Evolutionary conservation across 176 grass and related monocot genomes (phyloP).

Genomic region (Zizania latifolia): DNA sequence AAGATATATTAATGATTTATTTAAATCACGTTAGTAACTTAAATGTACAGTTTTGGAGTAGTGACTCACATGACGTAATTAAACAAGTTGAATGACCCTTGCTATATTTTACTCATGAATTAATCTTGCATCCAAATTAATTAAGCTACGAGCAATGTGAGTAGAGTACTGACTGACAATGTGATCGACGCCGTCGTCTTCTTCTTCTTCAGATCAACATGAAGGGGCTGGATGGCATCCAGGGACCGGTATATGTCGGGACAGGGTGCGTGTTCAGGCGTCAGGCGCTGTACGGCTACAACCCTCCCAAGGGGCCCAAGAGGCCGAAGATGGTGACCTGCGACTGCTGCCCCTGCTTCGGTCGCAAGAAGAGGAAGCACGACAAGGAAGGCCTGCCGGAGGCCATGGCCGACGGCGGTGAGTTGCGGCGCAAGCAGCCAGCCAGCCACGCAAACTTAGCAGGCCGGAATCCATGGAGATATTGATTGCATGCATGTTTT

Average conservation of each 20-base stretch:
- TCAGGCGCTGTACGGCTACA: conserved; percentile 75
- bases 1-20: too few species aligned
- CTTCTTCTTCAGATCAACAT: conserved; percentile 51
- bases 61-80: too few species aligned
- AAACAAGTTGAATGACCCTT: not conserved
- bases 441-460: too few species aligned
- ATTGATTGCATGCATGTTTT: too few species aligned
- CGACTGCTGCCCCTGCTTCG: conserved; percentile 94
- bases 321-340: conserved; percentile 94
- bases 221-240: conserved; percentile 62
- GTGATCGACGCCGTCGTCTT: too few species aligned
- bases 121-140: too few species aligned
- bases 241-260: conserved; percentile 51
- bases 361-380: conserved; percentile 73
- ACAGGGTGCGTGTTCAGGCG: conserved; percentile 67
- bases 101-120: too few species aligned
- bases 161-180: too few species aligned
- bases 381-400: conserved; percentile 60
- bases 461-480: too few species aligned
- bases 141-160: too few species aligned
- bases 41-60: too few species aligned
- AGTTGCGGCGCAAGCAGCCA: conserved; percentile 6
- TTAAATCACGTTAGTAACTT: too few species aligned
- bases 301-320: conserved; percentile 83
- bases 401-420: conserved; percentile 37